A percentile compares a stretch with the other conserved stretches of the same genome.
Evolutionary conservation across 2,329 filamentous ascomycete species (phyloP).

Genomic region (Penicillium sp.): DNA sequence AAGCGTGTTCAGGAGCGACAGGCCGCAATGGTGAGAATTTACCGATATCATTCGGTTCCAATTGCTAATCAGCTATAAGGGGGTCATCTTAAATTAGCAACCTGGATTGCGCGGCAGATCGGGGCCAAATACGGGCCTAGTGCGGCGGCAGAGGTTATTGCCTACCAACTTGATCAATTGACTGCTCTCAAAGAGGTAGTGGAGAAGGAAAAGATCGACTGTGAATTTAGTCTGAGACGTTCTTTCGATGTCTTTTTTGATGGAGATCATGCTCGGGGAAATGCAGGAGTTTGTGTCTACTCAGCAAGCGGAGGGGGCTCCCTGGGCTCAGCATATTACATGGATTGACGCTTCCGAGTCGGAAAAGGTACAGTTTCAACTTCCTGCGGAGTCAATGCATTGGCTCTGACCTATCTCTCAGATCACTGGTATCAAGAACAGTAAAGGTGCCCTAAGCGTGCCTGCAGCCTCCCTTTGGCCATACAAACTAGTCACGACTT

Average conservation of each 20-base stretch:
- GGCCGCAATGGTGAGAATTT: constrained; percentile 39
- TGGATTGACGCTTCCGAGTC: neutral
- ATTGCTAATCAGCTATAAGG: constrained; percentile 1
- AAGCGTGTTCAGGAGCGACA: constrained; percentile 44
- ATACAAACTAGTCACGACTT: constrained; percentile 74
- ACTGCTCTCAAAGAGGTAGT: constrained; percentile 40
- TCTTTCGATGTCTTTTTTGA: constrained; percentile 43
- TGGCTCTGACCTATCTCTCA: neutral
- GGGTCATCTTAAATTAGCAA: constrained; percentile 36
- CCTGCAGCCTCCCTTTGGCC: constrained; percentile 50
- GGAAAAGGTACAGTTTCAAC: neutral
- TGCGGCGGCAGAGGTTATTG: constrained; percentile 37
- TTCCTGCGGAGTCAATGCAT: neutral
- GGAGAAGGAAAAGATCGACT: constrained; percentile 44
- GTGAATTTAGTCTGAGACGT: constrained; percentile 42
- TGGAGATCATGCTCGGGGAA: constrained; percentile 26
- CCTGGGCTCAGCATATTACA: neutral
- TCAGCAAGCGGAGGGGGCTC: neutral
- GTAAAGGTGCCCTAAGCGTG: constrained; percentile 34
- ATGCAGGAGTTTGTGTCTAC: constrained; percentile 20
- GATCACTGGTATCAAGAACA: constrained; percentile 35
- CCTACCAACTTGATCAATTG: constrained; percentile 44
- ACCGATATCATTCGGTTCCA: neutral
- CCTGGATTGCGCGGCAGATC: constrained; percentile 11
- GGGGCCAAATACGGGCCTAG: constrained; percentile 35